A percentile compares a stretch with the other conserved stretches of the same genome.
Evolutionary conservation across 1,284 basidiomycete species (phyloP).

Genomic region (Sanghuangporus baumii): DNA sequence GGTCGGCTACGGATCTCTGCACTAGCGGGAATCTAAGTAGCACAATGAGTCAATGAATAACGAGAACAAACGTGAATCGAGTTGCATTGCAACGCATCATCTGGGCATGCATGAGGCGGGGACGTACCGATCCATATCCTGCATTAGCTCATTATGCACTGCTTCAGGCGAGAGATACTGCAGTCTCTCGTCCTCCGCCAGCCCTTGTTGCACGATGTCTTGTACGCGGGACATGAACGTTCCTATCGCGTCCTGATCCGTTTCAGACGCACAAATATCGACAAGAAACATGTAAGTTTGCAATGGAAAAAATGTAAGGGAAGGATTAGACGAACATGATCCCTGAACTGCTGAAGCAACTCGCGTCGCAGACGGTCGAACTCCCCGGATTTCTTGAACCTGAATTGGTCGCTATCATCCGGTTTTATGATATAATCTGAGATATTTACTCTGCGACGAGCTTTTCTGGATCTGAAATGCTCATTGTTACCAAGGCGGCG

Average conservation of each 20-base stretch:
- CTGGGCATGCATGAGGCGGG: background rate
- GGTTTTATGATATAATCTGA: background rate
- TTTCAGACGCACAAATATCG: background rate
- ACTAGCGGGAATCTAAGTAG: conserved; percentile 47
- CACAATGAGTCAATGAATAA: background rate
- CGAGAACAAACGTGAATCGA: background rate
- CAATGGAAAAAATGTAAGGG: background rate
- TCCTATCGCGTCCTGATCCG: conserved; percentile 41
- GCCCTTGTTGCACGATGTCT: conserved; percentile 51
- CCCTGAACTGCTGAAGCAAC: conserved; percentile 57
- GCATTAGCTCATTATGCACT: conserved; percentile 55
- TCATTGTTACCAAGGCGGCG: conserved; percentile 21
- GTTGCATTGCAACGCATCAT: background rate
- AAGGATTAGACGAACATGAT: conserved; percentile 42
- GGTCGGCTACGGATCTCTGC: conserved; percentile 56
- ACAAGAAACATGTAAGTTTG: conserved; percentile 7
- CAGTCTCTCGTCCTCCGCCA: conserved; percentile 49
- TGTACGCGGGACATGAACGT: conserved; percentile 52
- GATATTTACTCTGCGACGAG: conserved; percentile 53
- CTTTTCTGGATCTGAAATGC: conserved; percentile 48
- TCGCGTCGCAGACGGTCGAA: conserved; percentile 68
- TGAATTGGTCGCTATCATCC: conserved; percentile 24
- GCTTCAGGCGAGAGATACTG: conserved; percentile 47
- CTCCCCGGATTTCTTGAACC: conserved; percentile 73
- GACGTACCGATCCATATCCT: conserved; percentile 62